Base-by-base conservation (phyloP, 164 flowering plant genomes). In the Sextonia rubra region DNA sequence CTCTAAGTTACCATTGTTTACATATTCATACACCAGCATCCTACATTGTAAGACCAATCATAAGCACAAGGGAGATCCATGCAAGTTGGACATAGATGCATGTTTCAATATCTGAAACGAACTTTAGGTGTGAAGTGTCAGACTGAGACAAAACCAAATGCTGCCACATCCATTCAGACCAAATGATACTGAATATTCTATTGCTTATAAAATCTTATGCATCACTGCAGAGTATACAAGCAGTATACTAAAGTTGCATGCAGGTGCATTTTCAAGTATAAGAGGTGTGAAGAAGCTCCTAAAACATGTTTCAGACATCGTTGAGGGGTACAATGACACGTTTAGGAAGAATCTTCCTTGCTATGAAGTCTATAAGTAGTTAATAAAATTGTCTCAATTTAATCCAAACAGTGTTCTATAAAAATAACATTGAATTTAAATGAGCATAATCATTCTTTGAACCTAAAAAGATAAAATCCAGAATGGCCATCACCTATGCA, bases 21-120 rank as follows among this genome's bases (percentile, higher is more conserved):
- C 76, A 69, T 69, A 74, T 68, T 74, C 76, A 69, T 74, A 74
- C 44, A 74, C 76, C 49, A 74, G 29, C 76, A 74, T 74, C 67
- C 76, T 74, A 48, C 47, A 23, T 48, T 24, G 5, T 25, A 7
- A 71, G n/a, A 72, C n/a, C 24, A 4, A 64, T 26, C 30, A 72
- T 48, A 52, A 52, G 20, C n/a, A 52, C 58, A 52, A 52, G n/a
- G n/a, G n/a, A n/a, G 14, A 52, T 15, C 58, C 17, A 3, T 9
- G 58, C 20, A 17, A 52, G 18, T 52, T 20, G 44, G 44, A 37
- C 11, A n/a, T n/a, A 37, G 44, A 37, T 37, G 44, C 6, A 37
- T 7, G 44, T 37, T 0, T 37, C 44, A 37, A 37, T 37, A 37
- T 37, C 44, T 7, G 44, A 37, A 37, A 37, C 44, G 8, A 37